Conservation (phyloP, 495 filamentous ascomycete species). For the Letharia lupina region DNA sequence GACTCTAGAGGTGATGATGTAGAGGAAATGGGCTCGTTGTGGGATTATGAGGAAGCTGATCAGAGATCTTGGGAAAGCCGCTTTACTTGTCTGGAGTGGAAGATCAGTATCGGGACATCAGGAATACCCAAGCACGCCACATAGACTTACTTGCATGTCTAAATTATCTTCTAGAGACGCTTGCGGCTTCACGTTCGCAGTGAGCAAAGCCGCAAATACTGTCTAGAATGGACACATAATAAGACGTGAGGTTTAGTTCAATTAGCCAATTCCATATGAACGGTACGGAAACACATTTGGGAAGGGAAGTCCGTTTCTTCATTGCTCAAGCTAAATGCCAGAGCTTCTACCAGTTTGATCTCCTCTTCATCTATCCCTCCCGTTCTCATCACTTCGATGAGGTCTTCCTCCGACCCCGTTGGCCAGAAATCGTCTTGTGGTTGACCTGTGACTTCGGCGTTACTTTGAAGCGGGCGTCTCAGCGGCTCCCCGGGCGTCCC, state of each 20-base stretch:
- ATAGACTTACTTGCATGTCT: no score
- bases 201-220: no score
- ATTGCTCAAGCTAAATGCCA: neutral
- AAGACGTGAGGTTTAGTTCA: no score
- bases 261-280: no score
- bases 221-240: no score
- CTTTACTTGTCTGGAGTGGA: no score
- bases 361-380: neutral
- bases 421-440: neutral
- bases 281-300: neutral
- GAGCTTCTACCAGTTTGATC: neutral
- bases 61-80: no score
- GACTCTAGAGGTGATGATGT: neutral
- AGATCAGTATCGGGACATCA: no score
- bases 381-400: neutral
- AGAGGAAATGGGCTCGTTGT: neutral
- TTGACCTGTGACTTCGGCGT: neutral
- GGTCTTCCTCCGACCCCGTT: neutral
- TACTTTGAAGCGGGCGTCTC: neutral
- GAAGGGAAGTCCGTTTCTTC: neutral
- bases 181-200: no score
- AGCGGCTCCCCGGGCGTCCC: neutral
- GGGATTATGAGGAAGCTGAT: no score
- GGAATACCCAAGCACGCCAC: no score
- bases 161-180: no score